phyloP scores from a whole-genome alignment of 192 early-diverging fungal species.

The Coemansia sp. region DNA sequence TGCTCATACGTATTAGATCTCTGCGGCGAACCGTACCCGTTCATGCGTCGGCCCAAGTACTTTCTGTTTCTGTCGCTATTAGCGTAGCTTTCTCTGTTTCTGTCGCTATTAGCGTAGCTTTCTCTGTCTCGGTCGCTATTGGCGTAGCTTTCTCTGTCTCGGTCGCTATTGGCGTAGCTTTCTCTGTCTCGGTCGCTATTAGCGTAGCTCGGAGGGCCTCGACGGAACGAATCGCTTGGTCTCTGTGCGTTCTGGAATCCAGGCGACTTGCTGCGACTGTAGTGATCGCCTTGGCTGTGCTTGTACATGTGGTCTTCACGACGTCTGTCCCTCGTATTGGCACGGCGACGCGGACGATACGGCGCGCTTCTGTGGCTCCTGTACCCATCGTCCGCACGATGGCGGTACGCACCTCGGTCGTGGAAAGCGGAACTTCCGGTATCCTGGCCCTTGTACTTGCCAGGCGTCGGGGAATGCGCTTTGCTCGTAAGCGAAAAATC shows the following conservation, averaged over 20 bases:
- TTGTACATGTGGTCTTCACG: constrained; percentile 27
- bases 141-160: constrained; percentile 11
- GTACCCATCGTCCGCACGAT: not conserved
- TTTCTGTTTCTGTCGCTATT: constrained; percentile 8
- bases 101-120: constrained; percentile 3
- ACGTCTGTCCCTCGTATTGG: constrained; percentile 42
- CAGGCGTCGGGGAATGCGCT: constrained; percentile 30
- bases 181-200: constrained; percentile 10
- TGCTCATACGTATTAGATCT: constrained; percentile 5
- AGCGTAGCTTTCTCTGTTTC: constrained; percentile 11
- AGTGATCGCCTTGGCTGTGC: constrained; percentile 1
- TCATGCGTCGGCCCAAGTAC: constrained; percentile 9
- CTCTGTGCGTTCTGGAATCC: constrained; percentile 3
- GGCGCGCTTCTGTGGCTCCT: constrained; percentile 1
- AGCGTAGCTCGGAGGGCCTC: constrained; percentile 2
- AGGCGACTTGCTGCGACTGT: constrained; percentile 45
- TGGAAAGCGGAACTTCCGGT: constrained; percentile 7
- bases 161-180: constrained; percentile 3
- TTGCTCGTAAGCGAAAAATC: constrained; percentile 45
- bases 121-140: constrained; percentile 10
- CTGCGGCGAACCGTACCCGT: constrained; percentile 15
- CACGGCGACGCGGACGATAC: constrained; percentile 28
- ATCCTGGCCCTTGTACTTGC: constrained; percentile 38
- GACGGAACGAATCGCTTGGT: constrained; percentile 10
- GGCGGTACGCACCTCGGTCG: not conserved